A percentile compares a stretch with the other conserved stretches of the same genome.
Evolutionary conservation across 306 rosid genomes (phyloP).

Genomic region (Trichosanthes truncata): DNA sequence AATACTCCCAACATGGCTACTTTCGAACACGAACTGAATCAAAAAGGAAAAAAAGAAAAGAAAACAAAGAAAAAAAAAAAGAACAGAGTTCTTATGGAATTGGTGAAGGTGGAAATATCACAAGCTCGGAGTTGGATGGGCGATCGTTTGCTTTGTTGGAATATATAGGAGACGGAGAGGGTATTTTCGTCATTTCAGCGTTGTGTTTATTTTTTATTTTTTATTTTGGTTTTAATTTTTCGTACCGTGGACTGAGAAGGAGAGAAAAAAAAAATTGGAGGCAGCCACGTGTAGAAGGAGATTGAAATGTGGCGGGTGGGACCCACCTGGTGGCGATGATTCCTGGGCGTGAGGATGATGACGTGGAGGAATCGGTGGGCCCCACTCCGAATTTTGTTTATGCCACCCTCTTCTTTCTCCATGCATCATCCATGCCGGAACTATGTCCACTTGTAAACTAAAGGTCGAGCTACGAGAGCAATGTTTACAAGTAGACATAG

Average conservation of each 20-base stretch:
- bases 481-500: too few species aligned
- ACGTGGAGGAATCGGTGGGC: neutral
- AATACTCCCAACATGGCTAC: constrained; percentile 70
- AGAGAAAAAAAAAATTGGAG: neutral
- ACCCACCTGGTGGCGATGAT: constrained; percentile 4
- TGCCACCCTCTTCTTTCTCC: neutral
- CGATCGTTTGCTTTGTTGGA: neutral
- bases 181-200: neutral
- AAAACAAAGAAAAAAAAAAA: too few species aligned
- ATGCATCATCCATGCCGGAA: too few species aligned
- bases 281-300: neutral
- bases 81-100: neutral
- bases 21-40: neutral
- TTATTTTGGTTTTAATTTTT: neutral
- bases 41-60: neutral
- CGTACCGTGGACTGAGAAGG: neutral
- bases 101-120: neutral
- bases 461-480: too few species aligned
- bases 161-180: neutral
- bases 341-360: neutral
- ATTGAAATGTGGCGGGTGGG: neutral
- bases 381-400: neutral
- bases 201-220: neutral
- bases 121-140: neutral
- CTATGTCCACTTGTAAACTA: too few species aligned